A percentile compares a stretch with the other conserved stretches of the same genome.
phyloP scores from a whole-genome alignment of 768 basidiomycete genomes.

The Baorangia bicolor region DNA sequence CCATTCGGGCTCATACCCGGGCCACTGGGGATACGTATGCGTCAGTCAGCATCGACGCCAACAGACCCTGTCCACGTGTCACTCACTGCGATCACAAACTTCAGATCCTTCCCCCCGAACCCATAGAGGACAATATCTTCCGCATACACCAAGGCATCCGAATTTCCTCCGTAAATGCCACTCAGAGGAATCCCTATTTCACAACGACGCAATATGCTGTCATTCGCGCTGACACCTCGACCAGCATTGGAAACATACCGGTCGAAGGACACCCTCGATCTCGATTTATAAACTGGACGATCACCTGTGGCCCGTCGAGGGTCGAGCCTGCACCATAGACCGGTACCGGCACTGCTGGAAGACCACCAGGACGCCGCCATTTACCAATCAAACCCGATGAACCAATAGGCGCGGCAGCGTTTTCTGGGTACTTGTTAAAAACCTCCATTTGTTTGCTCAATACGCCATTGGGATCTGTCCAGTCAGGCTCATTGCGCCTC shows the following conservation, averaged over 20 bases:
- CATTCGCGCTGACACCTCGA: not conserved
- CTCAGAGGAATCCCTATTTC: not conserved
- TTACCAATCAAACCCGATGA: not conserved
- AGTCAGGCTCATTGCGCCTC: not conserved
- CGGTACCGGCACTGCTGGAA: not conserved
- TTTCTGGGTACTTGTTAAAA: not conserved
- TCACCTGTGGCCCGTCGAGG: too few relatives aligned
- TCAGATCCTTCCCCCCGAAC: not conserved
- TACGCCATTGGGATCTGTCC: not conserved
- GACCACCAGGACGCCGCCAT: not conserved
- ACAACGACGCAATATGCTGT: not conserved
- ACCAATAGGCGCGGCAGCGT: not conserved
- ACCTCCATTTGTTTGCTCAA: not conserved
- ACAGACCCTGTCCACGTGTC: not conserved
- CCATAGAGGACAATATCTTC: not conserved
- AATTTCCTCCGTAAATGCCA: accelerated
- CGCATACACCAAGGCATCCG: not conserved
- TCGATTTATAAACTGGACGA: slow-evolving; percentile 4
- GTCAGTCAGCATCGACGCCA: not conserved
- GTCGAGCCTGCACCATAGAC: not conserved
- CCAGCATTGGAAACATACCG: not conserved
- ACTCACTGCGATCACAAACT: slow-evolving; percentile 3
- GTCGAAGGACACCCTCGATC: not conserved
- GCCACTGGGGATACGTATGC: slow-evolving; percentile 4
- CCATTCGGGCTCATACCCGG: not conserved